These are phyloP conservation scores for Podospora sp. DNA, from an alignment of 495 filamentous ascomycete genomes.

Conservation along the genomic window DNA sequence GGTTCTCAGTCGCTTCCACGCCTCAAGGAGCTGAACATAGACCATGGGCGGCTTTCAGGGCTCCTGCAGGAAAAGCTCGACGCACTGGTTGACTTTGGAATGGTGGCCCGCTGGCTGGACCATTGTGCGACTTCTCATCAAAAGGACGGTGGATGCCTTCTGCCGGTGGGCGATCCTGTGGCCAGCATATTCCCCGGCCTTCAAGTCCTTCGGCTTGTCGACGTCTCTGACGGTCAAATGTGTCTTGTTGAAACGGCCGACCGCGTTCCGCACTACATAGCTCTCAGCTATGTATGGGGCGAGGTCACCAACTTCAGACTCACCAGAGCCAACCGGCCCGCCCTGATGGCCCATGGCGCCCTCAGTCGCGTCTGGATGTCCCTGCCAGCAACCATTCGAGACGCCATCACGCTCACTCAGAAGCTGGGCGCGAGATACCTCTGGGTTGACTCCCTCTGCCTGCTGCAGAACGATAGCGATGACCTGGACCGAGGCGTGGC, in stretches of 20 bases:
- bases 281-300: not conserved
- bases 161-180: not conserved
- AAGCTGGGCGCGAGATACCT: slow-evolving; percentile 18
- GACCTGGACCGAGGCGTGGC: slow-evolving; percentile 2
- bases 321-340: not conserved
- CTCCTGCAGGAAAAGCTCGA: not conserved
- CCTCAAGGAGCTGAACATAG: not conserved
- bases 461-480: slow-evolving; percentile 12
- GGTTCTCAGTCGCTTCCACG: not conserved
- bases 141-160: not conserved
- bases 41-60: not conserved
- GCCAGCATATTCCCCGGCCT: not conserved
- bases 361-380: not conserved
- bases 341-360: not conserved
- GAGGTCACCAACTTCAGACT: not conserved
- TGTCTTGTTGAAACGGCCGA: not conserved
- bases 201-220: not conserved
- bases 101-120: not conserved
- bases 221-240: not conserved
- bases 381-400: slow-evolving; percentile 14
- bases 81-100: not conserved
- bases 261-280: not conserved
- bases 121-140: not conserved
- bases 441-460: slow-evolving; percentile 23
- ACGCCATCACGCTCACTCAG: slow-evolving; percentile 7